phyloP scores from a whole-genome alignment of 116 monocot species.

The Dioscorea cayenensis region DNA sequence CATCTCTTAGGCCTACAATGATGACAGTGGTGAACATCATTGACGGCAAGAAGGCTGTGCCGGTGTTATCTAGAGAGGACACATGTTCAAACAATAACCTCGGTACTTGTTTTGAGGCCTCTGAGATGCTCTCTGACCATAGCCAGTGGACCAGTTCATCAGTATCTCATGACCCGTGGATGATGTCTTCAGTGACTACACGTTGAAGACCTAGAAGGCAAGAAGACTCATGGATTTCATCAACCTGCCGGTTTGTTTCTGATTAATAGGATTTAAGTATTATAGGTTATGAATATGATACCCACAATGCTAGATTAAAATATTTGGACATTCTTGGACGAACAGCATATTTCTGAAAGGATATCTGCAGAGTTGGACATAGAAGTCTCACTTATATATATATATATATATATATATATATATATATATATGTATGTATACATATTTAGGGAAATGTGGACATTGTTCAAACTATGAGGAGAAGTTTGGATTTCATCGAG shows the following conservation, averaged over 20 bases:
- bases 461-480: no score
- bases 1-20: constrained; percentile 44
- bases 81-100: background rate
- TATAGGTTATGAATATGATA: no score
- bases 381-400: background rate
- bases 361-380: background rate
- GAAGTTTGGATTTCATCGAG: no score
- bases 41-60: background rate
- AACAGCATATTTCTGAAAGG: no score
- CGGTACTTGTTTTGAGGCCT: background rate
- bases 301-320: no score
- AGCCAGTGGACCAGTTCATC: background rate
- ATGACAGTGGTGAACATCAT: constrained; percentile 19
- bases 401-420: no score
- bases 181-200: background rate
- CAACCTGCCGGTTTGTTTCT: no score
- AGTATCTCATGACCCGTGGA: background rate
- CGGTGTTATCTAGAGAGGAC: background rate
- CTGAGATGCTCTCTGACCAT: background rate
- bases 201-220: background rate
- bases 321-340: no score
- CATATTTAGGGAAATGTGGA: no score
- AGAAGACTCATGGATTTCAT: background rate
- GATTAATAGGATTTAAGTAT: no score
- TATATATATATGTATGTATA: no score